Evolutionary conservation across 768 basidiomycete species (phyloP), one percentile per base, ranked within the genome.

Genomic region (Lepiota venenata): DNA sequence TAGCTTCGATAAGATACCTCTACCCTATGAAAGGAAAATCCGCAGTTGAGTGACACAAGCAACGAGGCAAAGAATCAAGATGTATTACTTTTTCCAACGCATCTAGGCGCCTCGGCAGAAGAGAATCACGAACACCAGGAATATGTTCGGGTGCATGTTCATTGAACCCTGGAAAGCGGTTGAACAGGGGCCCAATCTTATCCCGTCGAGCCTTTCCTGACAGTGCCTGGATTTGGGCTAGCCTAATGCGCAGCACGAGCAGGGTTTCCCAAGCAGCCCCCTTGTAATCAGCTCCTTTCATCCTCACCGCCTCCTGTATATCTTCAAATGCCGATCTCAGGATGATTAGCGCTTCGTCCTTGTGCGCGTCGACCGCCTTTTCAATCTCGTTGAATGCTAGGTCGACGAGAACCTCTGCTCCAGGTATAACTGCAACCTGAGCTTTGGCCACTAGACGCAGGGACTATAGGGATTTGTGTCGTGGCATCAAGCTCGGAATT

Each of bases 361-460:
- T 58, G 44, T 79, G 74, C 15, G 66, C 61, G 27, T 71, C 68
- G 29, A 69, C 66, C 11, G 73, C 60, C 48, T 69, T 61, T 43
- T 73, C 73, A 38, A 77, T 57, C n/a, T 63, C 61, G 59, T 78
- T 74, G 58, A 81, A 79, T 0, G 66, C 71, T 42, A 56, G 60
- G 64, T 80, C 76, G 51, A 79, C 66, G 39, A 73, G 53, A 4
- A 65, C 45, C 2, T 64, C 66, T 0, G 74, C 68, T 2, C 72
- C 72, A 1, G 78, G 77, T 29, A 79, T 58, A 46, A 69, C 55
- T 29, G 64, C 65, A 25, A 71, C 64, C 60, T 77, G 77, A 10
- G 73, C 64, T 60, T 75, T 77, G 22, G 70, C 71, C 35, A 71
- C 66, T 36, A 59, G 52, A 51, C 77, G 74, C 18, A 80, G 71